These are phyloP conservation scores for Kodamaea ohmeri DNA, from an alignment of 1,139 yeast species.

Conservation along the genomic window DNA sequence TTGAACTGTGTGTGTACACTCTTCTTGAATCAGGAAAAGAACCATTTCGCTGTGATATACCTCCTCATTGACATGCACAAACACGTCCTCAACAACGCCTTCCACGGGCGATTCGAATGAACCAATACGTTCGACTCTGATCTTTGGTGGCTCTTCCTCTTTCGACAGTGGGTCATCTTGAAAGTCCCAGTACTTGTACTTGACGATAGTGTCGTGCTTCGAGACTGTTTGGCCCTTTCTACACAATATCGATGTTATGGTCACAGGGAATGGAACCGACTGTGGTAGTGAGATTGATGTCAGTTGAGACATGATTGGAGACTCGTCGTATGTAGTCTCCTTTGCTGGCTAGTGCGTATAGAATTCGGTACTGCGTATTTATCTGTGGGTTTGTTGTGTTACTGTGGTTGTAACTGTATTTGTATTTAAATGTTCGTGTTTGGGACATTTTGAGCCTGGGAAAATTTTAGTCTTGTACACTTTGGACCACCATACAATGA, in stretches of 20 bases:
- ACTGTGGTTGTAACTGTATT: background rate
- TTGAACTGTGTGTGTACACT: conserved; percentile 93
- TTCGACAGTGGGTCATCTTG: conserved; percentile 57
- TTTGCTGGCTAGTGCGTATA: background rate
- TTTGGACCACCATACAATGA: background rate
- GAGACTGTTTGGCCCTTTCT: conserved; percentile 44
- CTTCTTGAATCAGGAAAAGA: conserved; percentile 64
- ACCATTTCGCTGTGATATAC: conserved; percentile 49
- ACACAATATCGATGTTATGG: conserved; percentile 52
- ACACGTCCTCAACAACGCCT: conserved; percentile 58
- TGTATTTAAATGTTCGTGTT: background rate
- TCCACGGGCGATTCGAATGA: conserved; percentile 81
- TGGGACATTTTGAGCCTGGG: conserved; percentile 3
- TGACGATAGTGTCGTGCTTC: conserved; percentile 55
- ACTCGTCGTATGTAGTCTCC: background rate
- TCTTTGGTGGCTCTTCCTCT: conserved; percentile 42
- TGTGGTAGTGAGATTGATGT: conserved; percentile 46
- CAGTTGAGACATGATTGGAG: conserved; percentile 11
- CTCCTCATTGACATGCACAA: conserved; percentile 57
- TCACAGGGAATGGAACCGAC: conserved; percentile 67
- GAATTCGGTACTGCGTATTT: background rate
- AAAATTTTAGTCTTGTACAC: conserved; percentile 1
- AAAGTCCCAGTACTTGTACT: conserved; percentile 67
- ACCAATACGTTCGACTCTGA: conserved; percentile 60
- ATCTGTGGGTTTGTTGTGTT: background rate